Conservation (phyloP, 768 basidiomycete species). For the Russula dissimulans region DNA sequence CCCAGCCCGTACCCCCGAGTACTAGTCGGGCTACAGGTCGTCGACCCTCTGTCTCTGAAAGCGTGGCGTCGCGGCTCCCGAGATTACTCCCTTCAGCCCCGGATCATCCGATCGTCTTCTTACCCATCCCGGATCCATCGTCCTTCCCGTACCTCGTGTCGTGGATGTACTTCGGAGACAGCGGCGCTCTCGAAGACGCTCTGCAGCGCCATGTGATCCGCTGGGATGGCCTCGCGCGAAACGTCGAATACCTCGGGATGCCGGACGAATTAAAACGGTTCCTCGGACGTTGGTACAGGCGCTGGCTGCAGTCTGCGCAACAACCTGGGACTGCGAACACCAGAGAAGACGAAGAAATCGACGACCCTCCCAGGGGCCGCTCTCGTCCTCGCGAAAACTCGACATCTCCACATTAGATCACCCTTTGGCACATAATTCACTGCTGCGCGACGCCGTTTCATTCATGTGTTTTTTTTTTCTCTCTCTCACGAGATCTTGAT, state of each 20-base stretch:
- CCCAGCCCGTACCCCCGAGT: conserved; percentile 14
- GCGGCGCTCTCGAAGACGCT: conserved; percentile 53
- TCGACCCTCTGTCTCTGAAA: conserved; percentile 32
- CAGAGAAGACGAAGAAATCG: conserved; percentile 3
- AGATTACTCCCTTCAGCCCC: conserved; percentile 56
- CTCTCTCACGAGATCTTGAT: background rate
- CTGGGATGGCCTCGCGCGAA: conserved; percentile 84
- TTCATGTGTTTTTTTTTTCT: background rate
- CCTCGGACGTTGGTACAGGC: conserved; percentile 64
- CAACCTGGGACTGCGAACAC: background rate
- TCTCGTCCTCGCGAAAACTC: background rate
- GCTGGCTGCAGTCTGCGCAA: conserved; percentile 38
- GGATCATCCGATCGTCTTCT: conserved; percentile 58
- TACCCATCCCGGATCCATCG: conserved; percentile 65
- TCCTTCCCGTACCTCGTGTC: conserved; percentile 67
- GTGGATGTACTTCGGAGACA: conserved; percentile 77
- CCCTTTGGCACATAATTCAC: background rate
- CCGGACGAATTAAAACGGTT: conserved; percentile 68
- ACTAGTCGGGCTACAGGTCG: background rate
- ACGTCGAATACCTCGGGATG: conserved; percentile 82
- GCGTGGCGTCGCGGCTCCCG: conserved; percentile 42
- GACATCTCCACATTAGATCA: conserved; percentile 4
- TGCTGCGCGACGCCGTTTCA: background rate
- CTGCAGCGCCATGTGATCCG: conserved; percentile 55
- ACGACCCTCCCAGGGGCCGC: conserved; percentile 6